Evolutionary conservation across 2,329 filamentous ascomycete genomes (phyloP).

Genomic region (Hypoxylon sp.): DNA sequence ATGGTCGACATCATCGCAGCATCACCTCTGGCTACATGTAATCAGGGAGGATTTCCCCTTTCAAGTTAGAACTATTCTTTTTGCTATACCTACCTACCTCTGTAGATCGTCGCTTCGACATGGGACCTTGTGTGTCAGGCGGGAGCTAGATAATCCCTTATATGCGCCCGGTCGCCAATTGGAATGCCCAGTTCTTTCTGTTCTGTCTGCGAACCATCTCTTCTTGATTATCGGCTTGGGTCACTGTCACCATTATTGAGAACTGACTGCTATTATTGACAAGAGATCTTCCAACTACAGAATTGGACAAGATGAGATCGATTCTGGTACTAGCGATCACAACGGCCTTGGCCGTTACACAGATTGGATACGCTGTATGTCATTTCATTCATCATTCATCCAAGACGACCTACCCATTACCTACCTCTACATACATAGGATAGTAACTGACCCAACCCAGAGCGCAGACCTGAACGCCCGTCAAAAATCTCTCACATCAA

Average conservation of each 20-base stretch:
- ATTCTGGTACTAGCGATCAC: slow-evolving; percentile 7
- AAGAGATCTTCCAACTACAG: not conserved
- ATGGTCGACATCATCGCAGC: slow-evolving; percentile 12
- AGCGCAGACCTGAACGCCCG: slow-evolving; percentile 8
- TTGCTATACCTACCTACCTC: slow-evolving; percentile 3
- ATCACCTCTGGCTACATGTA: slow-evolving; percentile 17
- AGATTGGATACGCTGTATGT: slow-evolving; percentile 26
- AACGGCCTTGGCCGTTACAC: slow-evolving; percentile 11
- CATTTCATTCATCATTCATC: not conserved
- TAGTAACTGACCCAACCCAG: slow-evolving; percentile 13
- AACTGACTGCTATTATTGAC: slow-evolving; percentile 1
- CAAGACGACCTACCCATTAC: not conserved
- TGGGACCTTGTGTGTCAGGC: not conserved
- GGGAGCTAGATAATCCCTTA: slow-evolving; percentile 1
- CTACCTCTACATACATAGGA: not conserved
- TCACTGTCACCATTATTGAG: not conserved
- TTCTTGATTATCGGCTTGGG: slow-evolving; percentile 5
- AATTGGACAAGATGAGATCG: slow-evolving; percentile 25
- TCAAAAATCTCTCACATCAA: slow-evolving; percentile 25
- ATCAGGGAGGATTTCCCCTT: slow-evolving; percentile 5
- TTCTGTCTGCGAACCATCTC: slow-evolving; percentile 5
- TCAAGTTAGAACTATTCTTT: slow-evolving; percentile 2
- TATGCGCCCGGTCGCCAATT: slow-evolving; percentile 7
- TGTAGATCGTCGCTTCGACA: slow-evolving; percentile 14
- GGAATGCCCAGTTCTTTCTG: slow-evolving; percentile 15